Conservation (phyloP, 768 basidiomycete genomes). For the Tricholomella constricta region DNA sequence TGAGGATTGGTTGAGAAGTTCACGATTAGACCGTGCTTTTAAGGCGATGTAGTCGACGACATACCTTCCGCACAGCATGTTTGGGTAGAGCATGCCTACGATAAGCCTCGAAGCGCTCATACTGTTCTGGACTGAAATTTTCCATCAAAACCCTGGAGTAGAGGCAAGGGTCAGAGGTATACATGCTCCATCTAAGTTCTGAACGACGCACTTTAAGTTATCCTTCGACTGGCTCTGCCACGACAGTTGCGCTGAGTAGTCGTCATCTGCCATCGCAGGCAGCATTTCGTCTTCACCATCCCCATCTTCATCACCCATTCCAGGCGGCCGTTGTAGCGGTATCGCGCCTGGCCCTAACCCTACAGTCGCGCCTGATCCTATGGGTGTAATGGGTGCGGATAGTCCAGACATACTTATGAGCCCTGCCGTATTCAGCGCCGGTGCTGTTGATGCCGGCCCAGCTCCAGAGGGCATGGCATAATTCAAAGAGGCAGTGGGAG, state of each 20-base stretch:
- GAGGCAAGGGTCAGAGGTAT: background rate
- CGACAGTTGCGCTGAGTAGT: constrained; percentile 80
- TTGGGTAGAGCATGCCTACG: constrained; percentile 82
- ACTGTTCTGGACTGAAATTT: constrained; percentile 80
- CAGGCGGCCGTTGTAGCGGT: constrained; percentile 13
- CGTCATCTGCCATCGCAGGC: constrained; percentile 87
- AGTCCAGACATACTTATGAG: constrained; percentile 20
- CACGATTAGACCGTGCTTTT: background rate
- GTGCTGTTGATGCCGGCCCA: background rate
- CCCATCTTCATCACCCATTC: constrained; percentile 51
- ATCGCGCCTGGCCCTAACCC: constrained; percentile 9
- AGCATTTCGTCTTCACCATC: constrained; percentile 79
- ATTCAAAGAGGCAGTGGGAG: background rate
- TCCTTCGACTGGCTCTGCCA: constrained; percentile 90
- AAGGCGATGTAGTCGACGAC: constrained; percentile 8
- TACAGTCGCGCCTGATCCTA: constrained; percentile 17
- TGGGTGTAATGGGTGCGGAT: constrained; percentile 14
- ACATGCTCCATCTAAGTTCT: background rate
- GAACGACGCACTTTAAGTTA: constrained; percentile 65
- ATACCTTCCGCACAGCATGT: constrained; percentile 77
- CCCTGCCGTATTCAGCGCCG: constrained; percentile 21
- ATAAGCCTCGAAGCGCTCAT: constrained; percentile 89
- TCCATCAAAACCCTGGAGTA: constrained; percentile 80
- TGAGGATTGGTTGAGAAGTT: too few relatives aligned
- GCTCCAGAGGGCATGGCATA: constrained; percentile 14